Evolutionary conservation across 805 yeast genomes (phyloP).

Genomic region (Starmerella stellata): DNA sequence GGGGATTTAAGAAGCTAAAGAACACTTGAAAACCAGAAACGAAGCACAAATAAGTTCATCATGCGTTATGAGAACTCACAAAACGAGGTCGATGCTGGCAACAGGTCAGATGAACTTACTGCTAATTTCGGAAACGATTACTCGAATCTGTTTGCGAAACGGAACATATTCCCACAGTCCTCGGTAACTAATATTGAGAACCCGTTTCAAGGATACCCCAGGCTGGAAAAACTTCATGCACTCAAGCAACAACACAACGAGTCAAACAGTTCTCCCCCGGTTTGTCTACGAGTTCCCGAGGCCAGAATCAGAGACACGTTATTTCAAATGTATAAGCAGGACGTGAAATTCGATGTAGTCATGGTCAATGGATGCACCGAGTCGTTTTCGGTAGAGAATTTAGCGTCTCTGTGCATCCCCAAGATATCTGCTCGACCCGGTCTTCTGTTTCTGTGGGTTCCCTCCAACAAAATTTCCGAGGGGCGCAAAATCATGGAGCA

Average conservation of each 20-base stretch:
- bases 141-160: slow-evolving; percentile 47
- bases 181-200: slow-evolving; percentile 47
- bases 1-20: too few relatives aligned
- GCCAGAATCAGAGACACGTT: slow-evolving; percentile 40
- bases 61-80: too few relatives aligned
- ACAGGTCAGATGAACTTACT: background rate
- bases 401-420: slow-evolving; percentile 51
- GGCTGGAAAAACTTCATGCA: slow-evolving; percentile 46
- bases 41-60: too few relatives aligned
- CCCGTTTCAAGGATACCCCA: slow-evolving; percentile 74
- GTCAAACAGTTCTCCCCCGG: slow-evolving; percentile 40
- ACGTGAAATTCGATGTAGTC: slow-evolving; percentile 64
- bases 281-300: slow-evolving; percentile 39
- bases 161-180: slow-evolving; percentile 42
- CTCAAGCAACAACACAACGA: slow-evolving; percentile 43
- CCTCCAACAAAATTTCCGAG: slow-evolving; percentile 48
- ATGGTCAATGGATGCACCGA: slow-evolving; percentile 76
- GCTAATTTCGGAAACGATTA: slow-evolving; percentile 47
- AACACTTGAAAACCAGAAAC: too few relatives aligned
- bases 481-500: slow-evolving; percentile 31
- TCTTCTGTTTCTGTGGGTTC: slow-evolving; percentile 72
- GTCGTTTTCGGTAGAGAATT: slow-evolving; percentile 32
- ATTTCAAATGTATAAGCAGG: slow-evolving; percentile 40
- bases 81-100: too few relatives aligned
- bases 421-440: slow-evolving; percentile 71